A percentile compares a stretch with the other conserved stretches of the same genome.
Evolutionary conservation across 108 stramenopile genomes (phyloP).

Genomic region (Cyclotella distinguenda): DNA sequence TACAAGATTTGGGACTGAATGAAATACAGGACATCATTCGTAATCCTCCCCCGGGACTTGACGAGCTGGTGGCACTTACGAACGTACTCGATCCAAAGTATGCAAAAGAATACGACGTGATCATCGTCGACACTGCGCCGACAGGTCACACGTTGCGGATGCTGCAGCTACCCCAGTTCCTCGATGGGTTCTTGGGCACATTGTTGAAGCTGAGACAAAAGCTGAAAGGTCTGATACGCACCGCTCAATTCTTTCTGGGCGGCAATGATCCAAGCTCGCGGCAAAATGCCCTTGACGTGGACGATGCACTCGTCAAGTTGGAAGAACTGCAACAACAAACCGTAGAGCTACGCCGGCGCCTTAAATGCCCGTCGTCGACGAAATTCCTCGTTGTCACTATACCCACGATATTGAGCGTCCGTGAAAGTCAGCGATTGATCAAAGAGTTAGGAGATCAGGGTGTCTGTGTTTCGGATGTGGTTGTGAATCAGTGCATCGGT

Average conservation of each 20-base stretch:
- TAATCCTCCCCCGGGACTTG: constrained; percentile 94
- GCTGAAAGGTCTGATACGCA: constrained; percentile 68
- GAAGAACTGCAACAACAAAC: constrained; percentile 75
- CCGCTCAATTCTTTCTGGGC: constrained; percentile 75
- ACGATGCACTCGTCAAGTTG: constrained; percentile 65
- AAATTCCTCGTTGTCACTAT: constrained; percentile 90
- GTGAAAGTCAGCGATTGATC: constrained; percentile 79
- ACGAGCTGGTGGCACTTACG: constrained; percentile 89
- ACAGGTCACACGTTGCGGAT: constrained; percentile 92
- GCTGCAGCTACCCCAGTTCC: constrained; percentile 82
- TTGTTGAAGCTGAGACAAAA: constrained; percentile 72
- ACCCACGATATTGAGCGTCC: constrained; percentile 84
- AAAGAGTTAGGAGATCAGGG: constrained; percentile 65
- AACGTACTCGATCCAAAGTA: constrained; percentile 76
- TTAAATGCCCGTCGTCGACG: constrained; percentile 56
- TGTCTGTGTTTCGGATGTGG: constrained; percentile 71
- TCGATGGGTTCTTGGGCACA: constrained; percentile 82
- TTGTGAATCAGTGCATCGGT: constrained; percentile 84
- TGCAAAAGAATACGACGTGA: constrained; percentile 77
- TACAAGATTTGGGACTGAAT: constrained; percentile 72
- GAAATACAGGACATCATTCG: constrained; percentile 79
- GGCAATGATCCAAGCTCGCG: constrained; percentile 22
- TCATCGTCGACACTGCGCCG: constrained; percentile 91
- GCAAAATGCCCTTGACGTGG: constrained; percentile 47
- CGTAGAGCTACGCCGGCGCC: constrained; percentile 35